phyloP scores from a whole-genome alignment of 768 basidiomycete species.

The Pholiota conissans region DNA sequence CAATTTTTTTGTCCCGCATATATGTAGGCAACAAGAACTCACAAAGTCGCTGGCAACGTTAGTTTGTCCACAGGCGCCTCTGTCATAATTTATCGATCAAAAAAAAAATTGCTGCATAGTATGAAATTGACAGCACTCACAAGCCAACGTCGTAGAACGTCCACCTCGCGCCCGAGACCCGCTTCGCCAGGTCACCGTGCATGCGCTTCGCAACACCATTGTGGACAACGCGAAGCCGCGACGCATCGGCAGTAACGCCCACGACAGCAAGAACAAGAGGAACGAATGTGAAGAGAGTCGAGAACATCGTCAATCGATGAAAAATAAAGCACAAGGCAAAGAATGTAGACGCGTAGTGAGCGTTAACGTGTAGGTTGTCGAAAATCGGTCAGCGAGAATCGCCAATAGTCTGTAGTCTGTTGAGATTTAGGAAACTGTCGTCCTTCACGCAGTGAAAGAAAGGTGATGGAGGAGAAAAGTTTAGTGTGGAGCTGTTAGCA shows the following conservation, averaged over 20 bases:
- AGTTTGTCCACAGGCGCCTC: constrained; percentile 29
- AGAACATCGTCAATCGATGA: constrained; percentile 17
- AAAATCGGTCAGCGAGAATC: not conserved
- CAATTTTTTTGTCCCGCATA: not conserved
- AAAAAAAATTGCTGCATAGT: not conserved
- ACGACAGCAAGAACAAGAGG: constrained; percentile 7
- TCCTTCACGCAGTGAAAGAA: not conserved
- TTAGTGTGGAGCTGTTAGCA: not conserved
- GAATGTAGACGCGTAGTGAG: not conserved
- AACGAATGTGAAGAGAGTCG: constrained; percentile 14
- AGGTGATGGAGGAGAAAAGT: constrained; percentile 2
- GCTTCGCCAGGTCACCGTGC: constrained; percentile 18
- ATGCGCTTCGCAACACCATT: constrained; percentile 22
- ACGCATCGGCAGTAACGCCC: constrained; percentile 7
- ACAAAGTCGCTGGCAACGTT: constrained; percentile 28
- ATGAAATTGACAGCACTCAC: constrained; percentile 14
- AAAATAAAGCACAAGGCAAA: not conserved
- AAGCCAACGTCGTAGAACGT: constrained; percentile 32
- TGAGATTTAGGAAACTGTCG: not conserved
- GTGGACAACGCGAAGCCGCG: constrained; percentile 14
- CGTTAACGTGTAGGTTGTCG: not conserved
- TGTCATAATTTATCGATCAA: constrained; percentile 13
- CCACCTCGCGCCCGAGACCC: constrained; percentile 24
- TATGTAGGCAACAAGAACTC: constrained; percentile 4
- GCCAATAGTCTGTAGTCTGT: not conserved